Evolutionary conservation across 2,329 filamentous ascomycete species (phyloP), one percentile per base, ranked within the genome.

Genomic region (Rutstroemia sp.): DNA sequence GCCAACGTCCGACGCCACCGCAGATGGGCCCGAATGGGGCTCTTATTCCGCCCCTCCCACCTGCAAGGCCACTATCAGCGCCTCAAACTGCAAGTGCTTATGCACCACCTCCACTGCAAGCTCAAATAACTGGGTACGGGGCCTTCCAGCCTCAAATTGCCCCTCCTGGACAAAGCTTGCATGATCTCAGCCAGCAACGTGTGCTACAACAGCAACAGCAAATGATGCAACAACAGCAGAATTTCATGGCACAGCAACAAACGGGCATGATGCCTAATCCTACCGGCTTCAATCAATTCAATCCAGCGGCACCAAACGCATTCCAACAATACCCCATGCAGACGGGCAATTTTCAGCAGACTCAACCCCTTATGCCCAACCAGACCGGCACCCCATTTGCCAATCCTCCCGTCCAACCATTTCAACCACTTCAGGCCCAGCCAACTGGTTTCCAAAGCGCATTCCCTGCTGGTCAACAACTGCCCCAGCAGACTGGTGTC

Each of bases 41-140:
- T 45, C 76, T 95, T 39, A 81, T 92, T 60, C 81, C 86, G 49
- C 90, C 91, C 7, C 90, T 82, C 25, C 76, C 88, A 17, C 90
- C 91, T 10, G 81, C 84, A 52, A 81, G 94, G 59, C 87, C 94
- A 7, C 78, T 94, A 12, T 96, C 92, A 42, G 92, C 94, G 40
- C 92, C 94, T 25, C 88, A 90, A 69, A 88, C 90, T 54, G 86
- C 82, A 47, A 91, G 80, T 70, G 79, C 78, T 4, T 94, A 95
- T 69, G 80, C 81, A 7, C 81, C 87, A 17, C 83, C 89, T 50
- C 84, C 89, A 16, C 73, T 96, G 63, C 86, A 92, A 69, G 84
- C 90, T 52, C 92, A 96, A 69, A 81, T 92, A 71, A 96, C 94
- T 5, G 91, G 92, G 8, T 54, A 54, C 54, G 49, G 49, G 17